These are phyloP conservation scores for Oryza meridionalis DNA, from an alignment of 176 grass and related monocot genomes.

Conservation along the genomic window DNA sequence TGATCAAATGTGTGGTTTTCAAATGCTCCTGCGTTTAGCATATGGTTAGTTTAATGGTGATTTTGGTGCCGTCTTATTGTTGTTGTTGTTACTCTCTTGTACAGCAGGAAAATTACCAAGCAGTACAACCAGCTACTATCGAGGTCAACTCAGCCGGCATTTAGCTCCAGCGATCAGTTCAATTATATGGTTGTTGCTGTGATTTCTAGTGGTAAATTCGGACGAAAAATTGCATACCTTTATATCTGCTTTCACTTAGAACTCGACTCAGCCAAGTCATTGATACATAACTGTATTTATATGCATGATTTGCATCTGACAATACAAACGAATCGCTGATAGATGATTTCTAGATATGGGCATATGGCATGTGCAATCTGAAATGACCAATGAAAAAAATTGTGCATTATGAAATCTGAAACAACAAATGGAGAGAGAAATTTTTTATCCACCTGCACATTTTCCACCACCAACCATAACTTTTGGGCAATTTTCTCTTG, in stretches of 20 bases:
- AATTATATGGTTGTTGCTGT: not conserved
- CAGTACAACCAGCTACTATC: slow-evolving; percentile 25
- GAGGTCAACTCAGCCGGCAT: slow-evolving; percentile 6
- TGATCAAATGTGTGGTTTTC: not conserved
- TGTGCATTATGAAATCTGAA: slow-evolving; percentile 18
- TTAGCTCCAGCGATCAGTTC: slow-evolving; percentile 31
- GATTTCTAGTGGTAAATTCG: not conserved
- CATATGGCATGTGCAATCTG: not conserved
- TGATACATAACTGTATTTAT: not conserved
- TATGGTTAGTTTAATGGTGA: not conserved
- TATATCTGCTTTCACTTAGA: no score
- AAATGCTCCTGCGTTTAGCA: not conserved
- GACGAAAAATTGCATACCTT: not conserved
- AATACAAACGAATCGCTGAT: not conserved
- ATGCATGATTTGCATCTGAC: not conserved
- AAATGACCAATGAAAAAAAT: not conserved
- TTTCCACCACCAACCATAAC: not conserved
- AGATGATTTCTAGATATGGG: not conserved
- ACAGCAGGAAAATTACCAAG: slow-evolving; percentile 27
- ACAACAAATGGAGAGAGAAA: not conserved
- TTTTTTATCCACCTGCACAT: not conserved
- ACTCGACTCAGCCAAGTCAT: not conserved
- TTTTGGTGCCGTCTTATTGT: not conserved
- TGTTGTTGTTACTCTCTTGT: not conserved
- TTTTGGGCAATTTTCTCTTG: not conserved